Conservation (phyloP, 306 rosid genomes). For the Prosopis cineraria region DNA sequence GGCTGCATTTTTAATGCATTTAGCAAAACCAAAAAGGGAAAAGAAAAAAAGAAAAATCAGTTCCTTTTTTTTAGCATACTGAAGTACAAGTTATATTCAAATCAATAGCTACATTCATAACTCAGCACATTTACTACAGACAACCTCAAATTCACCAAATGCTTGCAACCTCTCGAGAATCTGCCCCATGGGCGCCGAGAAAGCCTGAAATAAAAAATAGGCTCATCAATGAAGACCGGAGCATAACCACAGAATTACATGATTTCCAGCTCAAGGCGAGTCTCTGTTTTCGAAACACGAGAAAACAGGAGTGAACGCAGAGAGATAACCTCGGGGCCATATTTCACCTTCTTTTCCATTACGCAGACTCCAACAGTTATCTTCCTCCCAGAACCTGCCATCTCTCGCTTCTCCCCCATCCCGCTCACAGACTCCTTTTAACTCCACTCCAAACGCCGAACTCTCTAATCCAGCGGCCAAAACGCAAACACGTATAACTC, state of each 20-base stretch:
- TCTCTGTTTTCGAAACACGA: conserved; percentile 24
- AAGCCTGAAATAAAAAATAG: conserved; percentile 54
- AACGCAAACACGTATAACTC: neutral
- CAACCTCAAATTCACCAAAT: conserved; percentile 96
- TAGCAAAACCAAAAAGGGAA: too few species aligned
- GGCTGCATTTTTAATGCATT: neutral
- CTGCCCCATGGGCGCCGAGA: conserved; percentile 90
- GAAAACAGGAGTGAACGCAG: conserved; percentile 32
- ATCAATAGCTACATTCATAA: conserved; percentile 20
- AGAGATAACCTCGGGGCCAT: conserved; percentile 70
- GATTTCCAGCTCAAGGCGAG: conserved; percentile 15
- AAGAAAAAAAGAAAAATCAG: neutral
- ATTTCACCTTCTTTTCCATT: conserved; percentile 99
- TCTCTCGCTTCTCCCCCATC: conserved; percentile 38
- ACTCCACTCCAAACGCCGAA: conserved; percentile 23
- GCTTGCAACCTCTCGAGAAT: conserved; percentile 83
- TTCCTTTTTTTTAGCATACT: neutral
- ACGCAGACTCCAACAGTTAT: conserved; percentile 88
- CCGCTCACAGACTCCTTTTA: conserved; percentile 15
- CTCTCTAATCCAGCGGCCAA: neutral
- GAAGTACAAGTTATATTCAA: conserved; percentile 30
- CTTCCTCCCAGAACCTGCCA: conserved; percentile 41
- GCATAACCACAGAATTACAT: conserved; percentile 16
- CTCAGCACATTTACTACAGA: conserved; percentile 17
- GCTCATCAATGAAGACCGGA: conserved; percentile 25